A percentile compares a stretch with the other conserved stretches of the same genome.
Conservation (phyloP, 257 asterid species). For the Salvia miltiorrhiza region DNA sequence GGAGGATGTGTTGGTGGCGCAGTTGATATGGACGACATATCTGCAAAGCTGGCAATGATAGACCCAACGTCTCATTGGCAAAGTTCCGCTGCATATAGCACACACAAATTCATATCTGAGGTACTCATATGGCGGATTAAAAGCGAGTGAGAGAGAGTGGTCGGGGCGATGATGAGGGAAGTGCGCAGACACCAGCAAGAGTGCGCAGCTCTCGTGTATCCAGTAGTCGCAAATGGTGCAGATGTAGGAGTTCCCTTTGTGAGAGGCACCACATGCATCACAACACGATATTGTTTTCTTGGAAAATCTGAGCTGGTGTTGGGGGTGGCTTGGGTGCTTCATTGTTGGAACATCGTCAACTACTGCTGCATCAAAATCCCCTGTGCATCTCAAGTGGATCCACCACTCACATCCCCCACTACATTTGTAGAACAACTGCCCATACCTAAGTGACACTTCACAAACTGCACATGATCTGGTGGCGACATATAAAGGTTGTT, state of each 20-base stretch:
- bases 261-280: background rate
- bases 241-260: background rate
- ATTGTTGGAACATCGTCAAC: too few species aligned
- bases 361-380: background rate
- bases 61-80: too few species aligned
- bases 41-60: too few species aligned
- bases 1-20: too few species aligned
- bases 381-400: background rate
- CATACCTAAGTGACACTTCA: too few species aligned
- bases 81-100: too few species aligned
- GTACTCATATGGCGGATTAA: background rate
- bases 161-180: background rate
- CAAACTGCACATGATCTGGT: background rate
- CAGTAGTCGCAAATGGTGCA: background rate
- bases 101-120: too few species aligned
- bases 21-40: too few species aligned
- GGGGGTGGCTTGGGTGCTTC: background rate
- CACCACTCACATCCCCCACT: too few species aligned
- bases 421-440: too few species aligned
- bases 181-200: background rate
- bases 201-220: background rate
- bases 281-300: background rate
- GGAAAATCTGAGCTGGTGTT: background rate
- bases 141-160: background rate
- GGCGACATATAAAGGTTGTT: too few species aligned